Percentiles rank a stretch among this genome's conserved stretches.
Conservation (phyloP, 2,329 filamentous ascomycete genomes). For the Hymenoscyphus fraxineus region DNA sequence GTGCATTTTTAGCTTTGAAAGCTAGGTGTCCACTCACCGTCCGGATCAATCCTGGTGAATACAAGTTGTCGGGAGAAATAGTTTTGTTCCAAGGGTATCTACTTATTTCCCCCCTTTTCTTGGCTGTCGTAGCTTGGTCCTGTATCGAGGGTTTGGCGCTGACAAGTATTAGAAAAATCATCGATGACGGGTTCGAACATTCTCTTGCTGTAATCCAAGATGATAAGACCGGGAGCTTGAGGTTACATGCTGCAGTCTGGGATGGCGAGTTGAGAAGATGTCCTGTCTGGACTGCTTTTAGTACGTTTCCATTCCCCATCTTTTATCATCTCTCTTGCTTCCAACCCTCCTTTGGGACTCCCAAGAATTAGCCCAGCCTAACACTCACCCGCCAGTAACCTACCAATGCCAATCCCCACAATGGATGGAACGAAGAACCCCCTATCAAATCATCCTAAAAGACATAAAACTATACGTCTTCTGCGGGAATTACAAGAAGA, state of each 20-base stretch:
- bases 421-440: constrained; percentile 50
- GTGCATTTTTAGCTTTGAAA: constrained; percentile 55
- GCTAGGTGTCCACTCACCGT: constrained; percentile 45
- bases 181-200: constrained; percentile 53
- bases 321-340: background rate
- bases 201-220: constrained; percentile 54
- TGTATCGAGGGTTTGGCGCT: background rate
- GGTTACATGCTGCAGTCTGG: constrained; percentile 54
- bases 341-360: too few species aligned
- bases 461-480: constrained; percentile 58
- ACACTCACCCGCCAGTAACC: constrained; percentile 42
- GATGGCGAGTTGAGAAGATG: constrained; percentile 51
- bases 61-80: constrained; percentile 45
- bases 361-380: background rate
- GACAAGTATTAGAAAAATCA: constrained; percentile 44
- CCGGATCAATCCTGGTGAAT: constrained; percentile 45
- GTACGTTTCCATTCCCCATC: constrained; percentile 37
- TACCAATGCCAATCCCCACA: constrained; percentile 45
- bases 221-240: constrained; percentile 42
- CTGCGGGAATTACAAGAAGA: constrained; percentile 51
- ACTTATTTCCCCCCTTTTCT: background rate
- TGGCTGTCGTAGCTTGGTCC: background rate
- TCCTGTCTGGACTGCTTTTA: constrained; percentile 62
- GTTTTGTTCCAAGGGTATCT: constrained; percentile 55
- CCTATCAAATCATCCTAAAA: constrained; percentile 47